Evolutionary conservation across 176 grass and related monocot species (phyloP).

Genomic region (barley (Hordeum vulgare)): DNA sequence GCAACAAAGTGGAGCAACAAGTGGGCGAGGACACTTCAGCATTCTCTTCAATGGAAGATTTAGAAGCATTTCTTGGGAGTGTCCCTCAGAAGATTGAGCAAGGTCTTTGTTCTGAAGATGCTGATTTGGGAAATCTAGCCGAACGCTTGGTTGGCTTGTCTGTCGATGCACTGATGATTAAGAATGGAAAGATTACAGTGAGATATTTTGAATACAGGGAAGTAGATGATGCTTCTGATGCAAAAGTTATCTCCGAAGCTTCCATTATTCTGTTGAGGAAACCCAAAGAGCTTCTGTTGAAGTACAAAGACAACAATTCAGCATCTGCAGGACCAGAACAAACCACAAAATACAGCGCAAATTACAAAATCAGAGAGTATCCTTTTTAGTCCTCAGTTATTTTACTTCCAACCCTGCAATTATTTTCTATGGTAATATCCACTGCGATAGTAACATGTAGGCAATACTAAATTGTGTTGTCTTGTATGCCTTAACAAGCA

Average conservation of each 20-base stretch:
- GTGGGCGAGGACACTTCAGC: constrained; percentile 9
- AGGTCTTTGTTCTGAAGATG: constrained; percentile 55
- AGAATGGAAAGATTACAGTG: constrained; percentile 33
- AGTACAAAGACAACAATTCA: constrained; percentile 48
- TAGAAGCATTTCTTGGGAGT: constrained; percentile 59
- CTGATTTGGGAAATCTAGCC: constrained; percentile 66
- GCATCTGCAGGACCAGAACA: constrained; percentile 17
- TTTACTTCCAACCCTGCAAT: constrained; percentile 18
- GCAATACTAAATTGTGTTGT: background rate
- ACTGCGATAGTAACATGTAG: background rate
- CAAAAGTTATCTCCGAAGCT: constrained; percentile 43
- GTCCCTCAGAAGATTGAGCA: constrained; percentile 85
- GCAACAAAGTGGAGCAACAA: constrained; percentile 5
- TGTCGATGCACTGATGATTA: constrained; percentile 49
- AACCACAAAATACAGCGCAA: constrained; percentile 31
- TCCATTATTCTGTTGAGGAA: constrained; percentile 66
- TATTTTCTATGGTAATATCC: constrained; percentile 20
- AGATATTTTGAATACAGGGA: constrained; percentile 27
- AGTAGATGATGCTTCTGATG: constrained; percentile 29
- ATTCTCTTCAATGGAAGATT: constrained; percentile 56
- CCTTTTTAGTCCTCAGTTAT: constrained; percentile 37
- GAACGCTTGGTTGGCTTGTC: constrained; percentile 71
- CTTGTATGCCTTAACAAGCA: constrained; percentile 47
- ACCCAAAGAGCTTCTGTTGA: constrained; percentile 68
- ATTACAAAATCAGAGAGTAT: constrained; percentile 91